Conservation (phyloP, 2,329 filamentous ascomycete species). For the Aureobasidium lini region DNA sequence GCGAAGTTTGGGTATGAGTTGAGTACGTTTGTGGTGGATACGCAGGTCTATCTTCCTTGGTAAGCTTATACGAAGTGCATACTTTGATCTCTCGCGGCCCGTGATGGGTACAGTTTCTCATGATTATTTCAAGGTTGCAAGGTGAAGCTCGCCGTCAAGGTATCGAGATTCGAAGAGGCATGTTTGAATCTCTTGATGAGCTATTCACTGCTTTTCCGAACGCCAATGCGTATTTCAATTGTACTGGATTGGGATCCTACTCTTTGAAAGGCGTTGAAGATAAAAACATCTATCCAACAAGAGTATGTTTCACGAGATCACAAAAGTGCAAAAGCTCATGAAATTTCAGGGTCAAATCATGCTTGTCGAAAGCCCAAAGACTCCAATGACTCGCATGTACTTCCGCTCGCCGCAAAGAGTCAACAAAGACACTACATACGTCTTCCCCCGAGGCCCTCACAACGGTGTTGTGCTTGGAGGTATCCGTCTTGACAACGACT, state of each 20-base stretch:
- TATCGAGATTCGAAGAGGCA: slow-evolving; percentile 20
- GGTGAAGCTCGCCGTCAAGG: not conserved
- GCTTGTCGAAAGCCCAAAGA: slow-evolving; percentile 59
- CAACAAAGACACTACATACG: slow-evolving; percentile 10
- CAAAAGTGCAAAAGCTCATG: not conserved
- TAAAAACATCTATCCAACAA: slow-evolving; percentile 42
- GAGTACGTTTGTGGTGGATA: slow-evolving; percentile 5
- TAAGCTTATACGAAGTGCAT: not conserved
- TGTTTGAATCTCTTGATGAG: slow-evolving; percentile 57
- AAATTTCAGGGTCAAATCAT: slow-evolving; percentile 59
- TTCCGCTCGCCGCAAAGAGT: slow-evolving; percentile 11
- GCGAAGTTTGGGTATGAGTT: slow-evolving; percentile 11
- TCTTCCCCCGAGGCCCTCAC: slow-evolving; percentile 7
- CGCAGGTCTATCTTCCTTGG: slow-evolving; percentile 12
- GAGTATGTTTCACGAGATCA: not conserved
- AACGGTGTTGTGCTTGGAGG: slow-evolving; percentile 10
- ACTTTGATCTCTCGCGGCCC: not conserved
- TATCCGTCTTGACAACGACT: slow-evolving; percentile 6
- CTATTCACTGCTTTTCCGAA: slow-evolving; percentile 47
- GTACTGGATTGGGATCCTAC: slow-evolving; percentile 64
- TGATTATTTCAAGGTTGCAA: not conserved
- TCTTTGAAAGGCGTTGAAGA: slow-evolving; percentile 74
- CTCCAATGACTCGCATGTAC: slow-evolving; percentile 7
- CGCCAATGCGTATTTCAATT: slow-evolving; percentile 55
- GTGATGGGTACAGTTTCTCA: not conserved